Conservation (phyloP, 1,139 yeast genomes). For the Trichomonascaceae sp. region DNA sequence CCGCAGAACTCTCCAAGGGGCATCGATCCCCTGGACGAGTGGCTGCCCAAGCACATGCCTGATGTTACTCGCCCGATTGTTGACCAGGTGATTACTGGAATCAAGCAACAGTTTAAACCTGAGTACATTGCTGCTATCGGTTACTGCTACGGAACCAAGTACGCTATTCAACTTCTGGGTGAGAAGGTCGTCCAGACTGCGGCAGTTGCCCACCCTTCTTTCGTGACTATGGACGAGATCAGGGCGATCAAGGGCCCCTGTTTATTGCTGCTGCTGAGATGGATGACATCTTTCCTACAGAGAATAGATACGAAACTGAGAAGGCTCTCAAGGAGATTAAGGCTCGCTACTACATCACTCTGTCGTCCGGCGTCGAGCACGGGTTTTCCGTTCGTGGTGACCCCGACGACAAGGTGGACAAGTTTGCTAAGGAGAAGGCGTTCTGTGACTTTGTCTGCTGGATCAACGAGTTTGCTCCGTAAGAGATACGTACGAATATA, state of each 20-base stretch:
- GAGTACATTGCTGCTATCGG: conserved; percentile 51
- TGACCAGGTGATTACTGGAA: conserved; percentile 31
- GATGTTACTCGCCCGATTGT: conserved; percentile 33
- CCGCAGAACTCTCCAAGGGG: conserved; percentile 19
- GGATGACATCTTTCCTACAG: conserved; percentile 50
- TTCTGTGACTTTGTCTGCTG: conserved; percentile 45
- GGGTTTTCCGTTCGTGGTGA: conserved; percentile 79
- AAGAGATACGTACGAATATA: conserved; percentile 1
- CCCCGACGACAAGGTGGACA: conserved; percentile 35
- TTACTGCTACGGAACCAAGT: conserved; percentile 78
- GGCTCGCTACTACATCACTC: conserved; percentile 43
- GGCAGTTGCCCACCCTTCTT: conserved; percentile 74
- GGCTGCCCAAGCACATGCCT: conserved; percentile 43
- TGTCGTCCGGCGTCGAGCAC: conserved; percentile 51
- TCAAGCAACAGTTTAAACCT: conserved; percentile 30
- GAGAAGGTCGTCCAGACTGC: conserved; percentile 36
- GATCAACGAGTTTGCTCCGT: conserved; percentile 25
- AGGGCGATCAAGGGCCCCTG: conserved; percentile 47
- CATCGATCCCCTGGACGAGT: conserved; percentile 31
- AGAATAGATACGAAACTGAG: conserved; percentile 49
- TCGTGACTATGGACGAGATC: conserved; percentile 51
- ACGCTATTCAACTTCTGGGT: conserved; percentile 40
- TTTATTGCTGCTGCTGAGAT: conserved; percentile 59
- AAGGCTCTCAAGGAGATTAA: conserved; percentile 36
- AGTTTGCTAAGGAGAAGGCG: conserved; percentile 60